These are phyloP conservation scores for Lippia alba DNA, from an alignment of 305 asterid genomes.

Conservation along the genomic window DNA sequence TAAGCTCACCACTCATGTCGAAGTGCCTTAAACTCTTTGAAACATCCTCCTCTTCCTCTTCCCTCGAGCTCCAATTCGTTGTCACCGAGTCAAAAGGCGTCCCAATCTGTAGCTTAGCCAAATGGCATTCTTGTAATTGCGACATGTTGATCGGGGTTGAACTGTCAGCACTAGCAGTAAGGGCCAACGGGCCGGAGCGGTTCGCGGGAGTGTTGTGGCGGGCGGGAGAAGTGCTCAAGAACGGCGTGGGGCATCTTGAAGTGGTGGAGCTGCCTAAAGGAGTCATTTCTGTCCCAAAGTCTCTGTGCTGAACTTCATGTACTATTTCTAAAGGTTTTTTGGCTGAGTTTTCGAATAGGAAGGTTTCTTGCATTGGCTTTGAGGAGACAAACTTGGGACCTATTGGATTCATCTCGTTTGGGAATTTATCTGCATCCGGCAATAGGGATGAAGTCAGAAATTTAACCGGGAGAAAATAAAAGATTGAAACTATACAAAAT, in stretches of 20 bases:
- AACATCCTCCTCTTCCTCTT: slow-evolving; percentile 94
- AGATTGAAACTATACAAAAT: too few relatives aligned
- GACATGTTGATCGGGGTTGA: slow-evolving; percentile 56
- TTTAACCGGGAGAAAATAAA: too few relatives aligned
- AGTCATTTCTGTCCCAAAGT: slow-evolving; percentile 95
- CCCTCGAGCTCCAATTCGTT: slow-evolving; percentile 89
- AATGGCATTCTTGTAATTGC: slow-evolving; percentile 72
- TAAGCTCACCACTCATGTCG: slow-evolving; percentile 69
- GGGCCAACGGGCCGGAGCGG: slow-evolving; percentile 77
- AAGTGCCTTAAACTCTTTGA: slow-evolving; percentile 96
- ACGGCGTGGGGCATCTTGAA: slow-evolving; percentile 93
- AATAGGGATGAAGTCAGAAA: neutral
- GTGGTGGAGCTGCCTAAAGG: slow-evolving; percentile 93
- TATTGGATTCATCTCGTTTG: slow-evolving; percentile 51
- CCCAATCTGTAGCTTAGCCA: slow-evolving; percentile 71
- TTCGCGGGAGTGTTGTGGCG: slow-evolving; percentile 83
- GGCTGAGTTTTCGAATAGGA: slow-evolving; percentile 54
- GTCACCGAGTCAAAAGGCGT: slow-evolving; percentile 53
- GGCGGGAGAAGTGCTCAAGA: slow-evolving; percentile 75
- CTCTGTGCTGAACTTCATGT: slow-evolving; percentile 68
- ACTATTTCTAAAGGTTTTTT: slow-evolving; percentile 41
- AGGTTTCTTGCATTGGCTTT: slow-evolving; percentile 73
- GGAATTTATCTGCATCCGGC: slow-evolving; percentile 71
- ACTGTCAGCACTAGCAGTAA: slow-evolving; percentile 30
- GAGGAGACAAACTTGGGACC: slow-evolving; percentile 56